Base-by-base conservation (phyloP, 2,329 filamentous ascomycete genomes). In the Pseudocercospora cruenta region DNA sequence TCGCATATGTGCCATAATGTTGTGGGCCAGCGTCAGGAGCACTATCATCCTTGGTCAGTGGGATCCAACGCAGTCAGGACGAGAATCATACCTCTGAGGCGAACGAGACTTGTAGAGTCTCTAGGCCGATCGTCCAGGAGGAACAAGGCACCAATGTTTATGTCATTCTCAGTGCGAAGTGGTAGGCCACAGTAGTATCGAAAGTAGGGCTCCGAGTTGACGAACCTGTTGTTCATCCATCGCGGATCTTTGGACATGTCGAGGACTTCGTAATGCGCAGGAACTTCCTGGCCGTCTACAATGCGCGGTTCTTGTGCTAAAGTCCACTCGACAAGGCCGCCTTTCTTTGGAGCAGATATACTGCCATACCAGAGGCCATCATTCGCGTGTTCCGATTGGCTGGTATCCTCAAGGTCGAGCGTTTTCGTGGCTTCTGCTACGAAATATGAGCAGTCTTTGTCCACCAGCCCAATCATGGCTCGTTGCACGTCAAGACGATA, bases 91-190 rank as follows among this genome's bases (percentile, higher is more conserved):
- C 68, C 68, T 65, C 65, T 69, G 16, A 70, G 24, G 39, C 67
- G 62, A 31, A 60, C 58, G 5, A 61, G 43, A 36, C 61, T 67
- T n/a, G 64, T 69, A 12, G 64, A 64, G 49, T 84, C 74, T 28
- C 86, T 84, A 0, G 87, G 84, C n/a, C 81, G 80, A 36, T 85
- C 82, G 69, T 90, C 88, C 4, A 88, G 78, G 5, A 90, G 82
- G 55, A 84, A 83, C 64, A 88, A 86, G 19, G 82, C 83, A 16
- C 89, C 89, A 61, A 91, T 85, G 26, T 75, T 72, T 51, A 78
- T 73, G 24, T 75, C 73, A 61, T 76, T 76, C 21, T 71, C 71
- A 2, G 77, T 78, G 8, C 71, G 69, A 31, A 78, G 62, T 3
- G 77, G 77, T 10, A 78, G 72, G 2, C 77, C 77, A 47, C 70